Base-by-base conservation (phyloP, 2,329 filamentous ascomycete genomes). In the Colletotrichum ledebouriae region DNA sequence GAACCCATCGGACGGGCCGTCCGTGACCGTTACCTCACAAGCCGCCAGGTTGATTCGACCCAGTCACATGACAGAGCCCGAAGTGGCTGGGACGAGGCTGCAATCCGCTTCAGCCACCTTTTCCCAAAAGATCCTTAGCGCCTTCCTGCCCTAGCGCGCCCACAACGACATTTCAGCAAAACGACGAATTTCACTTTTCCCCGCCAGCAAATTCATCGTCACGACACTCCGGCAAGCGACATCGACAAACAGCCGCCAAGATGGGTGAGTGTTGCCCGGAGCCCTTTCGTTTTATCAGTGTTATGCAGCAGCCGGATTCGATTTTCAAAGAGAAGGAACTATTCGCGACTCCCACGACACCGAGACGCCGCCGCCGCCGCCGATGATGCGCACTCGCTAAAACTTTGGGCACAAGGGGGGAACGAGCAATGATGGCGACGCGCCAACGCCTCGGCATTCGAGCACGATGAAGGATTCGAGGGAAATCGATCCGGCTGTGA, bases 191-290 rank as follows among this genome's bases (percentile, higher is more conserved):
- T 52, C 17, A 25, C 34, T 37, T 37, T 59, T 67, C 61, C 55
- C 63, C 55, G 49, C 64, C 59, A 55, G 46, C 49, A 59, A 69
- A 50, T 67, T 61, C 70, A 68, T 64, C 70, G 64, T 70, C 70
- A 71, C 63, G 67, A 70, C 67, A 71, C 63, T 70, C 67, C 70
- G 70, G 69, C 69, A 70, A 70, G 59, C 61, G 68, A 70, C 61
- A 69, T 65, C 63, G 63, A 71, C 67, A 66, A 71, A 71, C 70
- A 71, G 70, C 70, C 70, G 70, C 64, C 70, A 71, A 71, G 59
- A 71, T 71, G 70, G 70, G 70, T 71, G 63, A 59, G 70, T 71
- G 60, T n/a, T 44, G 44, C 11, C 34, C 49, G 53, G 22, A 63
- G 64, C 17, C 34, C 17, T 29, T 63, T 37, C 56, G 10, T 39